phyloP scores from a whole-genome alignment of 2,329 filamentous ascomycete species.

The Triangularia verruculosa region DNA sequence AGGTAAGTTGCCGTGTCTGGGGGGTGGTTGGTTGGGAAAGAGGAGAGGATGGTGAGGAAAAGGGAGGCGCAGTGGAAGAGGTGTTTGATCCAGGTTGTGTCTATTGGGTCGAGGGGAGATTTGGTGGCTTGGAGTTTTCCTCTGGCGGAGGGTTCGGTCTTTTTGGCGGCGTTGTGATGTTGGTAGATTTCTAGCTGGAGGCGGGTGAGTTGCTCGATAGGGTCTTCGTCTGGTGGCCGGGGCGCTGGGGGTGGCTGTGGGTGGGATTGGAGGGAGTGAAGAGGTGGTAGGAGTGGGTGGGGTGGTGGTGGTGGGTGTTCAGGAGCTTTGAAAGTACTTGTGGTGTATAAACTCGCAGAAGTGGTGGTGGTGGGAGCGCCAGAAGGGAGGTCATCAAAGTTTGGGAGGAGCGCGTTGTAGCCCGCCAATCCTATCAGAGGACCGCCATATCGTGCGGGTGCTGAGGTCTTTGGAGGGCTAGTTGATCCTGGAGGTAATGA shows the following conservation, averaged over 20 bases:
- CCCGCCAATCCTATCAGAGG: background rate
- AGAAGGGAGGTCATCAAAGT: background rate
- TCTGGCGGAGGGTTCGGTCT: background rate
- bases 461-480: background rate
- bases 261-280: background rate
- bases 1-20: background rate
- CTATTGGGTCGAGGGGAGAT: background rate
- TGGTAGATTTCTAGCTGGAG: background rate
- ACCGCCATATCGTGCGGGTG: background rate
- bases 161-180: background rate
- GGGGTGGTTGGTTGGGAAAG: background rate
- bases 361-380: background rate
- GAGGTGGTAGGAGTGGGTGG: background rate
- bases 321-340: background rate
- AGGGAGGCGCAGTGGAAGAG: background rate
- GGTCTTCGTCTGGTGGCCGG: background rate
- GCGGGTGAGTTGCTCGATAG: background rate
- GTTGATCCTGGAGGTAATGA: background rate
- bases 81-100: background rate
- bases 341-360: background rate
- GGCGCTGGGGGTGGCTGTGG: background rate
- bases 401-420: background rate
- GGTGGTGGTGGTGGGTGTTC: background rate
- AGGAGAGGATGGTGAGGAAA: background rate
- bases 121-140: background rate